Evolutionary conservation across 2,329 filamentous ascomycete species (phyloP).

Genomic region (Fragosphaeria purpurea): DNA sequence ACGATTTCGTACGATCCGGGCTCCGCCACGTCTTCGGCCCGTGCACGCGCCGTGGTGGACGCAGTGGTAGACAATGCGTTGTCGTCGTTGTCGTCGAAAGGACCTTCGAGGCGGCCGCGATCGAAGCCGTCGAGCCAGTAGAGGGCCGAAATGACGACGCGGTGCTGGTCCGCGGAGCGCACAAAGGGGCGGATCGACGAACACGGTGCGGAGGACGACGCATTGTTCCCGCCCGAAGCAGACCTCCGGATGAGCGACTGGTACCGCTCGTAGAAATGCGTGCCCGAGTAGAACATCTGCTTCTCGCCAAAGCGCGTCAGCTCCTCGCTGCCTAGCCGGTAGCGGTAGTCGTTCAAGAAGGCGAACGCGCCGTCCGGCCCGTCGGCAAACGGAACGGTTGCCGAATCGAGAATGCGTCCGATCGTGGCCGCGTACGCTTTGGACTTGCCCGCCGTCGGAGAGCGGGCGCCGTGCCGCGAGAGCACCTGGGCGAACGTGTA

Average conservation of each 20-base stretch:
- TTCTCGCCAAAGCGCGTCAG: constrained; percentile 58
- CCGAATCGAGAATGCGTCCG: constrained; percentile 49
- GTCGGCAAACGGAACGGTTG: constrained; percentile 27
- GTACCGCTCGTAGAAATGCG: constrained; percentile 68
- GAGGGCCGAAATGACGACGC: constrained; percentile 48
- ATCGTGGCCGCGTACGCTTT: constrained; percentile 53
- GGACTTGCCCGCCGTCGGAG: constrained; percentile 64
- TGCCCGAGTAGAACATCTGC: constrained; percentile 65
- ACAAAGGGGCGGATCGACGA: constrained; percentile 37
- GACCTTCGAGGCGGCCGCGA: too few relatives aligned
- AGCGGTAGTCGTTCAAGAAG: constrained; percentile 64
- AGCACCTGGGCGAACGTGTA: constrained; percentile 74
- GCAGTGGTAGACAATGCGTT: too few relatives aligned
- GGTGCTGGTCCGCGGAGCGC: constrained; percentile 31
- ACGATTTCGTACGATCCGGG: constrained; percentile 32
- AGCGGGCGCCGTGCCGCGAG: constrained; percentile 75
- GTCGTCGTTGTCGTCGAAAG: too few relatives aligned
- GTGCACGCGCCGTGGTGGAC: too few relatives aligned
- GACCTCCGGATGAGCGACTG: constrained; percentile 37
- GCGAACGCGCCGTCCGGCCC: constrained; percentile 53
- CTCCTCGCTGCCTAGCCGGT: constrained; percentile 42
- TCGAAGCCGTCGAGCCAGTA: constrained; percentile 72
- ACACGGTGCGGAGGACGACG: background rate
- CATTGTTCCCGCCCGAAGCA: background rate
- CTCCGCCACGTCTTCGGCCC: constrained; percentile 19